phyloP scores from a whole-genome alignment of 768 basidiomycete genomes.

The Lentinula detonsa region DNA sequence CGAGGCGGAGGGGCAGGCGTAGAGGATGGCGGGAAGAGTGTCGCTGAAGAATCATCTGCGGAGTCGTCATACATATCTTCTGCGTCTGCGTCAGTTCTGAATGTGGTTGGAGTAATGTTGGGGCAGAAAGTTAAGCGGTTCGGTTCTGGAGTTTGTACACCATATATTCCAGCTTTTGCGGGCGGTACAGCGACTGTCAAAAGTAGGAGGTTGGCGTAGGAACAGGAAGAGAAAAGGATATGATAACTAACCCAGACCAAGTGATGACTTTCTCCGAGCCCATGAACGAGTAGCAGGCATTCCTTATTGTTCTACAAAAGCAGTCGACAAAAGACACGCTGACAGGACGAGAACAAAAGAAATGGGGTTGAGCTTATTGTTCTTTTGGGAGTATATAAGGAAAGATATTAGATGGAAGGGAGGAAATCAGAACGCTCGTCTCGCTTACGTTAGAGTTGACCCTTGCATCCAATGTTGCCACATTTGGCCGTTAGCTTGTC shows the following conservation, averaged over 20 bases:
- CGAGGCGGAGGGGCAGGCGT: constrained; percentile 30
- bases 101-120: constrained; percentile 53
- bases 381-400: constrained; percentile 5
- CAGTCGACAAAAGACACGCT: neutral
- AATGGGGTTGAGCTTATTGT: neutral
- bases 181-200: neutral
- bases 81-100: constrained; percentile 26
- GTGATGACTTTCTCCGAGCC: constrained; percentile 3
- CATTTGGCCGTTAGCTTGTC: neutral
- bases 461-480: neutral
- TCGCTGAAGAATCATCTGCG: constrained; percentile 16
- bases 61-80: constrained; percentile 16
- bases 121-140: constrained; percentile 49
- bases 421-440: neutral
- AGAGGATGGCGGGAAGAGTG: constrained; percentile 48
- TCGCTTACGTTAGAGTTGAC: neutral
- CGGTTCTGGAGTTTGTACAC: neutral
- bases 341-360: constrained; percentile 2
- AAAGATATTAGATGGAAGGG: neutral
- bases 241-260: constrained; percentile 1
- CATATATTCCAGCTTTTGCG: constrained; percentile 2
- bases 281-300: constrained; percentile 4
- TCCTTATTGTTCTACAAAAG: constrained; percentile 2
- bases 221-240: neutral
- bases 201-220: neutral